Evolutionary conservation across 2,329 filamentous ascomycete species (phyloP).

Genomic region (Diaporthe amygdali): DNA sequence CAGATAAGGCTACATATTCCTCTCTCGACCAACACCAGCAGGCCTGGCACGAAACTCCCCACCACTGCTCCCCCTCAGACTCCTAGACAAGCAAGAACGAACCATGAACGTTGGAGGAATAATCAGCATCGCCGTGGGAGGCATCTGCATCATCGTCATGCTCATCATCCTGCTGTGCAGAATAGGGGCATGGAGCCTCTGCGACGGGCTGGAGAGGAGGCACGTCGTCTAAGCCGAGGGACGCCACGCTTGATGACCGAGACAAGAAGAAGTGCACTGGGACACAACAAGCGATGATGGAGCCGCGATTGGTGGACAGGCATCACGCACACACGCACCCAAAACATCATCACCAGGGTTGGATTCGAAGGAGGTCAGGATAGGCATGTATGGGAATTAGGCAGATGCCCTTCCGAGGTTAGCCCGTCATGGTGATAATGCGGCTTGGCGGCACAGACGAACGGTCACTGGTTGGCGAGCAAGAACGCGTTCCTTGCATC

Average conservation of each 20-base stretch:
- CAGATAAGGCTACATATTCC: background rate
- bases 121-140: conserved; percentile 8
- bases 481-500: background rate
- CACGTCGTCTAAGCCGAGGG: conserved; percentile 7
- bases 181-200: conserved; percentile 17
- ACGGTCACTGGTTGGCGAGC: background rate
- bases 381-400: background rate
- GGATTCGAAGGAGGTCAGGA: background rate
- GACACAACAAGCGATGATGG: background rate
- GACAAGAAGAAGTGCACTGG: too few species aligned
- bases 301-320: background rate
- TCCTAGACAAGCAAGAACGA: background rate
- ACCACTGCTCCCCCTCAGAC: background rate
- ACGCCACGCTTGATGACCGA: background rate
- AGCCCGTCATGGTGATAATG: background rate
- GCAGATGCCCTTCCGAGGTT: background rate
- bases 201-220: conserved; percentile 17
- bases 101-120: conserved; percentile 2
- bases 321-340: background rate
- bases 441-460: background rate
- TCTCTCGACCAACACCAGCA: background rate
- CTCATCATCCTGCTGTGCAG: conserved; percentile 17
- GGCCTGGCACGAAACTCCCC: background rate
- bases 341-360: background rate
- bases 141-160: conserved; percentile 13